Conservation (phyloP, 257 asterid species). For the Jasminum sambac region DNA sequence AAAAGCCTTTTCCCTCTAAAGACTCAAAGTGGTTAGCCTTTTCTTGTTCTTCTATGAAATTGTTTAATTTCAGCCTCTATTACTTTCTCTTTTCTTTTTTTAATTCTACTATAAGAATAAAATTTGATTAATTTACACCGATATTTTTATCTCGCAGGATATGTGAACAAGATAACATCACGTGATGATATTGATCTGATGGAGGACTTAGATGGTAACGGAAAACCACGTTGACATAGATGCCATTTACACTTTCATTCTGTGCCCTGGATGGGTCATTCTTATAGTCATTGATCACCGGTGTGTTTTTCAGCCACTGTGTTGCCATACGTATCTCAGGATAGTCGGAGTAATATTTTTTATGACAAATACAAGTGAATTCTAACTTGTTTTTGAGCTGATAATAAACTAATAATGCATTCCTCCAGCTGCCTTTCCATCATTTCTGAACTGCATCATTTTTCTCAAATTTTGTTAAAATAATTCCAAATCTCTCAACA, state of each 20-base stretch:
- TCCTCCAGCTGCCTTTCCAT: constrained; percentile 19
- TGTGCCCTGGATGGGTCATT: constrained; percentile 19
- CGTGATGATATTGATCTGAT: constrained; percentile 73
- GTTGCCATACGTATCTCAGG: neutral
- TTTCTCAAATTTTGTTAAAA: no score
- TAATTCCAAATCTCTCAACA: no score
- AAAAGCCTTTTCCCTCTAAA: no score
- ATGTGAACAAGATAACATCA: constrained; percentile 85
- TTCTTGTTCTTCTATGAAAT: no score
- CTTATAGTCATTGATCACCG: neutral
- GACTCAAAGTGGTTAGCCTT: neutral
- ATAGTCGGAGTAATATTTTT: constrained; percentile 11
- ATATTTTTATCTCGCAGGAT: constrained; percentile 53
- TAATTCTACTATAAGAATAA: no score
- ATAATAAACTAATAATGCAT: constrained; percentile 21
- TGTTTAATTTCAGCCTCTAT: no score
- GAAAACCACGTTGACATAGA: constrained; percentile 51
- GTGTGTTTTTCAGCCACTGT: constrained; percentile 18
- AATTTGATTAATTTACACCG: no score
- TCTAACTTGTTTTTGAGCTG: neutral
- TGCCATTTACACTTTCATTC: neutral
- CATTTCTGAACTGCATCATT: neutral
- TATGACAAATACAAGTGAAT: neutral
- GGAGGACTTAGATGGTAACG: constrained; percentile 77
- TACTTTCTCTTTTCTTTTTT: no score